Base-by-base conservation (phyloP, 495 filamentous ascomycete species). In the Penicillium waksmanii region DNA sequence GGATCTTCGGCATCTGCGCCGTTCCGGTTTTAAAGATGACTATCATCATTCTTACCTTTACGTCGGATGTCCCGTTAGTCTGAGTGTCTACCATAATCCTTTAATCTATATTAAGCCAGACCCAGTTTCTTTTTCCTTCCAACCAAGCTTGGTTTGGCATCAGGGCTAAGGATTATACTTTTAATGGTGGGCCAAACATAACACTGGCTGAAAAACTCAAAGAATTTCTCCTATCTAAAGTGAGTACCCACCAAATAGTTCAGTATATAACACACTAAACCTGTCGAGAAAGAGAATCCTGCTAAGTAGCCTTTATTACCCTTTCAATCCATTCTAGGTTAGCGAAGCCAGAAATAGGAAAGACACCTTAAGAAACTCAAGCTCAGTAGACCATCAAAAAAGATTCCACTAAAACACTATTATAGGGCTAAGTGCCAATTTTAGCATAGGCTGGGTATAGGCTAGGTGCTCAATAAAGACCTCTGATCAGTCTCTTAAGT, bases 1-100 rank as follows among this genome's bases (percentile, higher is more conserved):
- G n/a, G 48, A 51, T 23, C 48, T 51, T 51, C 48, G 48, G 13
- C 48, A 51, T 35, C 48, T 51, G 48, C 48, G 48, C 33, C 48
- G 48, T 9, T 51, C 48, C 18, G 18, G 48, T 23, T 51, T 51
- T 18, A 51, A 51, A 51, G 25, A 51, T 23, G 48, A 51, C 48
- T 51, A 51, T 18, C 48, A 51, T 23, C 48, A 51, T 51, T 51
- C 48, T n/a, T 51, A 51, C 33, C 48, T 51, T 23, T 51, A 51
- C 18, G 23, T 51, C 1, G 48, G 48, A 33, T n/a, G 12, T 23
- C 48, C 48, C n/a, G 48, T 51, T 35, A 23, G 48, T 11, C 18
- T 18, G 21, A 31, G 18, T 15, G 12, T 23, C 18, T 13, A 13
- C 27, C 33, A 51, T 51, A 51, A 23, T 23, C 25, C 48, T n/a